Percentiles rank a stretch among this genome's conserved stretches.
These are phyloP conservation scores for Dactylorhiza incarnata DNA, from an alignment of 106 monocot genomes.

Conservation along the genomic window DNA sequence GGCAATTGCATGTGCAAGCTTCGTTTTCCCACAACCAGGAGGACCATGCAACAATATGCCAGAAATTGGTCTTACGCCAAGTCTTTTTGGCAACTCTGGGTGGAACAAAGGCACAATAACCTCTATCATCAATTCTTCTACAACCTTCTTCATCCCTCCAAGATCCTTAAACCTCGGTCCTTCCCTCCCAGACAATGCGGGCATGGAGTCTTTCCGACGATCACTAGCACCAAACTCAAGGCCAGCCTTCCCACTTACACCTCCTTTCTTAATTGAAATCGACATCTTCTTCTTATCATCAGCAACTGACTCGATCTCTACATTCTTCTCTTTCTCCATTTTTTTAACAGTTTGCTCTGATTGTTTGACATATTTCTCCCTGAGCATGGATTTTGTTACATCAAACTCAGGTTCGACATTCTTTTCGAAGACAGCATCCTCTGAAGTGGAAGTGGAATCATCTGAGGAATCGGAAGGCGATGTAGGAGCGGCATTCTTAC, in stretches of 20 bases:
- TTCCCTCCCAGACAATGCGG: conserved; percentile 8
- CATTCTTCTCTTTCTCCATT: conserved; percentile 19
- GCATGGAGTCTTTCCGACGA: neutral
- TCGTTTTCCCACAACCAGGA: conserved; percentile 94
- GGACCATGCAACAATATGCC: conserved; percentile 86
- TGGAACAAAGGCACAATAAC: conserved; percentile 78
- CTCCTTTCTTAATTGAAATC: neutral
- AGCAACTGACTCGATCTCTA: conserved; percentile 46
- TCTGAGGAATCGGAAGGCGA: conserved; percentile 16
- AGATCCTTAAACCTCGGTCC: conserved; percentile 75
- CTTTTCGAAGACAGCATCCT: conserved; percentile 36
- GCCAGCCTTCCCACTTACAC: conserved; percentile 7
- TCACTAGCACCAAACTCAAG: neutral
- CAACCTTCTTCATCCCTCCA: conserved; percentile 58
- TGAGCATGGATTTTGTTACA: conserved; percentile 55
- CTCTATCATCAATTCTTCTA: conserved; percentile 79
- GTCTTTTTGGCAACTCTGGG: conserved; percentile 45
- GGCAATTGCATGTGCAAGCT: conserved; percentile 86
- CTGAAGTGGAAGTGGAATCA: conserved; percentile 20
- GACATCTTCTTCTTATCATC: conserved; percentile 19
- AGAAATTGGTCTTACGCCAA: conserved; percentile 69
- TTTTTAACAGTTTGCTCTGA: neutral
- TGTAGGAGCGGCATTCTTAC: neutral
- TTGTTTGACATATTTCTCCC: conserved; percentile 37
- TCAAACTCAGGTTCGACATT: conserved; percentile 54